phyloP scores from a whole-genome alignment of 1,284 basidiomycete species.

The Tremellales sp. region DNA sequence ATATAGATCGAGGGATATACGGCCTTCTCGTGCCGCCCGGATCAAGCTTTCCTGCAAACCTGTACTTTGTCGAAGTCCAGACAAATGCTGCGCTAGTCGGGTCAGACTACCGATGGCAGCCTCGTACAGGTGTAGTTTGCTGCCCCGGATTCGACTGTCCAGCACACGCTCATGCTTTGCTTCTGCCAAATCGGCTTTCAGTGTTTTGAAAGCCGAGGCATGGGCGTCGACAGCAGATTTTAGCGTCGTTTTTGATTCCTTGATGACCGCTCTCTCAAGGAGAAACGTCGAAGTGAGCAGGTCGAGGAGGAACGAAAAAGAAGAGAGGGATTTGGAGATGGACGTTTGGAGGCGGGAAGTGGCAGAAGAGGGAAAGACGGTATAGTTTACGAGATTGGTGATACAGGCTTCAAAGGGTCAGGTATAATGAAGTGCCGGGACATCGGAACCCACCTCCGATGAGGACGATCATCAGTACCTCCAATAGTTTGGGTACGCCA shows the following conservation, averaged over 20 bases:
- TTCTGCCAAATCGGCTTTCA: slow-evolving; percentile 77
- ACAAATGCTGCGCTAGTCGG: slow-evolving; percentile 83
- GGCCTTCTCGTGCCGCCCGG: slow-evolving; percentile 59
- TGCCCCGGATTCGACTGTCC: slow-evolving; percentile 50
- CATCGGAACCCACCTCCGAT: slow-evolving; percentile 54
- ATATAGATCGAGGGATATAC: slow-evolving; percentile 47
- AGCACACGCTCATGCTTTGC: slow-evolving; percentile 75
- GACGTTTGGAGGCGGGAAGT: slow-evolving; percentile 71
- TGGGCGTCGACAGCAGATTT: slow-evolving; percentile 73
- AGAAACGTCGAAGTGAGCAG: slow-evolving; percentile 80
- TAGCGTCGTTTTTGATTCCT: slow-evolving; percentile 47
- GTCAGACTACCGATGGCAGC: slow-evolving; percentile 79
- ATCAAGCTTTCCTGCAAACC: slow-evolving; percentile 76
- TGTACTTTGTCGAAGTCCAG: slow-evolving; percentile 76
- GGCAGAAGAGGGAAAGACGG: slow-evolving; percentile 79
- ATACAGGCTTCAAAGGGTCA: slow-evolving; percentile 52
- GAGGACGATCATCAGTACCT: slow-evolving; percentile 72
- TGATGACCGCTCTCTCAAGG: slow-evolving; percentile 55
- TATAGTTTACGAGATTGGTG: slow-evolving; percentile 77
- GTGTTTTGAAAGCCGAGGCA: slow-evolving; percentile 77
- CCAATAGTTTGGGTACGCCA: slow-evolving; percentile 65
- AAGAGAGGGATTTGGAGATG: slow-evolving; percentile 79
- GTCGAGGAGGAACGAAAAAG: slow-evolving; percentile 75
- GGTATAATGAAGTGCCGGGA: neutral
- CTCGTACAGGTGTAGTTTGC: slow-evolving; percentile 64